Conservation (phyloP, 176 grass and related monocot genomes). For the Musa itinerans region DNA sequence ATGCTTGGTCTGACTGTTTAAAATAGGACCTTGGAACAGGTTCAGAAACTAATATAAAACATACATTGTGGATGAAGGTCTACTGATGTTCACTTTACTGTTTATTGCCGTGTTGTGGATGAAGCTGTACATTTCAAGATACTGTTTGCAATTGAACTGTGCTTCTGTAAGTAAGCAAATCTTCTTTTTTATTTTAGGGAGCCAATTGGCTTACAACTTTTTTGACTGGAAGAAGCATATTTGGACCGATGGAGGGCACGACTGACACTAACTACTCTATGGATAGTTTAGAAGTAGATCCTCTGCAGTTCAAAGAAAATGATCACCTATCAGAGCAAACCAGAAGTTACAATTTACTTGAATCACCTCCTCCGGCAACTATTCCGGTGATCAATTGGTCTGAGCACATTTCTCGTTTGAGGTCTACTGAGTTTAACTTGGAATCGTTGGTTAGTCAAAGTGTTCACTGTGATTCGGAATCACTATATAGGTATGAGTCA, state of each 20-base stretch:
- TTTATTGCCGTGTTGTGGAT: not conserved
- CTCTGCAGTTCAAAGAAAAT: constrained; percentile 4
- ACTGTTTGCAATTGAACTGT: not conserved
- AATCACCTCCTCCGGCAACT: constrained; percentile 1
- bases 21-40: too few species aligned
- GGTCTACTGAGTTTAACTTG: not conserved
- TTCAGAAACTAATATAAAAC: not conserved
- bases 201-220: not conserved
- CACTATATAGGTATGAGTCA: not conserved
- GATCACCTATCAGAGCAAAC: constrained; percentile 3
- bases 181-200: not conserved
- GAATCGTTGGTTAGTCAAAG: not conserved
- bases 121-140: not conserved
- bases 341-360: not conserved
- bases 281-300: not conserved
- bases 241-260: not conserved
- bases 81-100: not conserved
- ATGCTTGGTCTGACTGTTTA: too few species aligned
- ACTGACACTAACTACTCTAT: constrained; percentile 3
- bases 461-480: not conserved
- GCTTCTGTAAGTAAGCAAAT: too few species aligned
- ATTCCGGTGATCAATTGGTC: not conserved
- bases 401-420: not conserved
- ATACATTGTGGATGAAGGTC: not conserved
- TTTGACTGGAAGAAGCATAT: not conserved